Conservation (phyloP, 2,329 filamentous ascomycete genomes). For the Niveomyces coronatus region DNA sequence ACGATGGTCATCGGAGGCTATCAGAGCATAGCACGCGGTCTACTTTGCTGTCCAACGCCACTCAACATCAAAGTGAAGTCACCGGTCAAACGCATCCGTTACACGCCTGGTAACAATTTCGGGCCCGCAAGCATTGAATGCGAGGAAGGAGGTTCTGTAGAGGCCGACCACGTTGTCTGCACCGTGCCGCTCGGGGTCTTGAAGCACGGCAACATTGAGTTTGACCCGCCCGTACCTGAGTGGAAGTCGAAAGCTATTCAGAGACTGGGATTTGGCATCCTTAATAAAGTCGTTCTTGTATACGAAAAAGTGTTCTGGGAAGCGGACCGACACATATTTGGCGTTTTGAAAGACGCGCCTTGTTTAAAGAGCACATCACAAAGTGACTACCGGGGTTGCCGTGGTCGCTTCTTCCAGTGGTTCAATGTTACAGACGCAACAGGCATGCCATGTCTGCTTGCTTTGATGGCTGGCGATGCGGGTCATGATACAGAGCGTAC, state of each 20-base stretch:
- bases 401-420: constrained; percentile 95
- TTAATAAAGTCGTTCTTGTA: constrained; percentile 92
- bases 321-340: constrained; percentile 81
- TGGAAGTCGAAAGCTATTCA: constrained; percentile 77
- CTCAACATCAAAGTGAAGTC: constrained; percentile 69
- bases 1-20: constrained; percentile 92
- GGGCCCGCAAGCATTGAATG: constrained; percentile 57
- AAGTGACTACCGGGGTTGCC: constrained; percentile 63
- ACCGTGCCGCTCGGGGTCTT: constrained; percentile 86
- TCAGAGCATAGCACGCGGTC: constrained; percentile 79
- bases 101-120: constrained; percentile 39
- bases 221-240: constrained; percentile 77
- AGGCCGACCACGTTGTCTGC: constrained; percentile 85
- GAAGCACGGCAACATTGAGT: constrained; percentile 72
- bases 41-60: constrained; percentile 65
- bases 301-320: constrained; percentile 92
- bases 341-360: constrained; percentile 67
- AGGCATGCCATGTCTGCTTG: constrained; percentile 78
- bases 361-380: constrained; percentile 63
- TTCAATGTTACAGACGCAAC: constrained; percentile 91
- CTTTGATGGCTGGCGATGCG: constrained; percentile 91
- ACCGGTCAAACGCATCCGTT: constrained; percentile 59
- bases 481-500: constrained; percentile 77
- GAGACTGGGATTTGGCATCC: constrained; percentile 79
- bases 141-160: constrained; percentile 63